Base-by-base conservation (phyloP, 1,139 yeast genomes). In the Protomyces macrosporus region DNA sequence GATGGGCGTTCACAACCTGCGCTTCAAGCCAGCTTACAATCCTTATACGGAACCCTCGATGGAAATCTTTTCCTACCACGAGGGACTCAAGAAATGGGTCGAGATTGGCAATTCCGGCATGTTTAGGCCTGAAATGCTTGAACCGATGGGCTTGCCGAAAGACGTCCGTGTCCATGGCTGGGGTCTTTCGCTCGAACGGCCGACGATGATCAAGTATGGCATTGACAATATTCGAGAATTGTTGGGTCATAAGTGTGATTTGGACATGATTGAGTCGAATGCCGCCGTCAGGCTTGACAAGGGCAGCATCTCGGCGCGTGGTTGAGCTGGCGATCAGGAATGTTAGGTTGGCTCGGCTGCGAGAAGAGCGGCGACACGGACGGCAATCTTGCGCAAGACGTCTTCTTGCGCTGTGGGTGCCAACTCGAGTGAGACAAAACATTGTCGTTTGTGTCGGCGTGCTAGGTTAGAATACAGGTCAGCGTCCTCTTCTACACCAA, bases 111-210 rank as follows among this genome's bases (percentile, higher is more conserved):
- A 95, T 81, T 90, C 97, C 33, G 99, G 98, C 76, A 88, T 95
- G 97, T 95, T 95, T 82, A 86, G 99, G 79, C 98, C 99, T 33
- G 99, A 95, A 78, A 95, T 95, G 99, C 82, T 95, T 75, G 97
- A 90, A 78, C 80, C 97, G 56, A 91, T 93, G 98, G 98, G 98
- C 42, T 82, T 95, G 73, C 98, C 98, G 68, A 86, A 87, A 80
- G 88, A 90, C 75, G 78, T 95, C 79, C 83, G 98, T 75, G 98
- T 93, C 37, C 83, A 90, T 71, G 99, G 99, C 68, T 95, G 96
- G 93, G 99, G 99, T 73, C 82, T 95, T 72, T 88, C 96, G 51
- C 82, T 95, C 75, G 99, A 95, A 78, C 87, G 99, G 79, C 98
- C 98, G 69, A 95, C 98, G 53, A 95, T 95, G 99, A 95, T 95